Conservation (phyloP, 176 grass and related monocot species). For the Lolium multiflorum region DNA sequence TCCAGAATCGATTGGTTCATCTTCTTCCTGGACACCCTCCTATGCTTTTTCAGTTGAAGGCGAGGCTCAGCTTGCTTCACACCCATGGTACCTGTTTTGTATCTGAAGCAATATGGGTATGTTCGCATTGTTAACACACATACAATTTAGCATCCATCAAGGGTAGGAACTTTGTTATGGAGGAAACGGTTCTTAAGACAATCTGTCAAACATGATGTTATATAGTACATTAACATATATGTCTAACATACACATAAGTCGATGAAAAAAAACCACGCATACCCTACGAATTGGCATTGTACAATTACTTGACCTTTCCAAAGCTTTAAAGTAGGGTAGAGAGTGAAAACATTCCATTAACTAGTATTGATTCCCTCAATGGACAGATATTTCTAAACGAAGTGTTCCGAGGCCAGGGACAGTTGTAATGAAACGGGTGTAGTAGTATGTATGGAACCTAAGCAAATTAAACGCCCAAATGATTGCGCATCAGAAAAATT, state of each 20-base stretch:
- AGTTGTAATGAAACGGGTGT: neutral
- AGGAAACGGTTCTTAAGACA: neutral
- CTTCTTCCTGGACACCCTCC: slow-evolving; percentile 84
- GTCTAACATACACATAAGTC: neutral
- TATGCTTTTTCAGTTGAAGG: slow-evolving; percentile 82
- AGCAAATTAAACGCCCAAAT: slow-evolving; percentile 1
- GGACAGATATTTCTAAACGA: neutral
- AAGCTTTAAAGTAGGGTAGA: neutral
- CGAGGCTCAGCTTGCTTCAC: slow-evolving; percentile 84
- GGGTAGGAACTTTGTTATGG: neutral
- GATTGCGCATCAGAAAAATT: neutral
- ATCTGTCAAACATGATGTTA: neutral
- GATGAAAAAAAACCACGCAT: neutral
- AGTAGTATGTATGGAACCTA: slow-evolving; percentile 13
- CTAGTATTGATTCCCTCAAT: neutral
- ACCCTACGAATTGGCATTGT: neutral
- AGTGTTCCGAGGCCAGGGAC: neutral
- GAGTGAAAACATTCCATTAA: neutral
- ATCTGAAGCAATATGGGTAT: slow-evolving; percentile 55
- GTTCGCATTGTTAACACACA: neutral
- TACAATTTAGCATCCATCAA: slow-evolving; percentile 3
- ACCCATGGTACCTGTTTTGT: slow-evolving; percentile 81
- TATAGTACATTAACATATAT: slow-evolving; percentile 1
- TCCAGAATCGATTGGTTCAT: slow-evolving; percentile 80
- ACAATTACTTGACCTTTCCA: slow-evolving; percentile 13